Conservation (phyloP, 2,329 filamentous ascomycete species). For the Sporothrix humicola region DNA sequence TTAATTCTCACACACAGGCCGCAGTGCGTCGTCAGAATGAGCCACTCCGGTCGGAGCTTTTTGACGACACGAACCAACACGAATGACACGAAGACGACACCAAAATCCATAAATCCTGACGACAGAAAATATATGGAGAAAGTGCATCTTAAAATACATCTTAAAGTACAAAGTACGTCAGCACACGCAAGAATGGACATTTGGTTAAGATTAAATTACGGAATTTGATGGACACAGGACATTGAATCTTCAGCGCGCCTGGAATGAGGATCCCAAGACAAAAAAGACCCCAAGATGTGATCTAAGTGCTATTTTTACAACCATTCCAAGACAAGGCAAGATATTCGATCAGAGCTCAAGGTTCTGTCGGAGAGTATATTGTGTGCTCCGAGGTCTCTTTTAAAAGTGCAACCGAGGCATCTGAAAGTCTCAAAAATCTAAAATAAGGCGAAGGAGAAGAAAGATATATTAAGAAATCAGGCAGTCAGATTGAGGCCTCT, state of each 20-base stretch:
- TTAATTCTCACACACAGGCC: neutral
- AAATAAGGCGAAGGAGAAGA: neutral
- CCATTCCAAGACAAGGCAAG: constrained; percentile 12
- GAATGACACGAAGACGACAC: constrained; percentile 1
- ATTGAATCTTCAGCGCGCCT: constrained; percentile 17
- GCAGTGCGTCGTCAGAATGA: constrained; percentile 4
- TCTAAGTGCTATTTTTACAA: constrained; percentile 12
- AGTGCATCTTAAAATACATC: neutral
- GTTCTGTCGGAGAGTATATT: neutral
- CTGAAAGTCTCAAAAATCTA: neutral
- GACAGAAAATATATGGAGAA: constrained; percentile 1
- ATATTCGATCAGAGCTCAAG: neutral
- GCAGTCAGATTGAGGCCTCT: neutral
- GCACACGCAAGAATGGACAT: neutral
- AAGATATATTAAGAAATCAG: neutral
- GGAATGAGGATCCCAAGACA: neutral
- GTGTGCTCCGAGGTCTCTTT: neutral
- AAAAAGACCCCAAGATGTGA: neutral
- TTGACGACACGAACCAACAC: neutral
- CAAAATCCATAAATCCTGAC: neutral
- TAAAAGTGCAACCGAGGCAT: neutral
- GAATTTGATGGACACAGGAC: neutral
- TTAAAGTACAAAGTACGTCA: neutral
- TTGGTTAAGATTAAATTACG: neutral
- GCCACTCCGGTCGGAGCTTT: constrained; percentile 1